Base-by-base conservation (phyloP, 1,284 basidiomycete genomes). In the Marasmius oreades region DNA sequence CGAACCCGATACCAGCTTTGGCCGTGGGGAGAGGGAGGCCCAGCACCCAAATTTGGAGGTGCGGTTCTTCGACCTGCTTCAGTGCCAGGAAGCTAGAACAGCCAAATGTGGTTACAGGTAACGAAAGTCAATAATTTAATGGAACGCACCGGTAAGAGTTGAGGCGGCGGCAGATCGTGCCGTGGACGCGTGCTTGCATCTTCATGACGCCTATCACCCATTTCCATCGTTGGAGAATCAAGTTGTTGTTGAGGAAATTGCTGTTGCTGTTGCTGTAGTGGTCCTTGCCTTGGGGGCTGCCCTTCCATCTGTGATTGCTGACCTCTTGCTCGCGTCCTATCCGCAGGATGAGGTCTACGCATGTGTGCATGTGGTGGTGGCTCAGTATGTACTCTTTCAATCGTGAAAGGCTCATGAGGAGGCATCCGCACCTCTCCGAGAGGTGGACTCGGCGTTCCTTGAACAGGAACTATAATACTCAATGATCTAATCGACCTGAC, bases 401-500 rank as follows among this genome's bases (percentile, higher is more conserved):
- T 24, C 8, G 28, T 3, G 39, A 20, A n/a, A 8, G 33, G 28
- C 28, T 33, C 26, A 18, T 26, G 8, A 50, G 18, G n/a, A 31
- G 28, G 28, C 28, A 31, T 31, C 10, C 10, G 28, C 10, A 31
- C 10, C 28, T 4, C 4, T 31, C 18, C 28, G 14, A 33, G 24
- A n/a, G 47, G 28, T n/a, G 47, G 24, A 33, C 47, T 50, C 8
- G 47, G 47, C 8, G 24, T 31, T 10, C 26, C n/a, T 14, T 50
- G 23, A 4, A 24, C 47, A 31, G 47, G 47, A 1, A 50, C 31
- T 11, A 50, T 31, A 12, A 50, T 50, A n/a, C 47, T 47, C 24
- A 62, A 55, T 7, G 56, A 56, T n/a, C 42, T 47, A 28, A 62
- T 58, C 11, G 56, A 56, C 20, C 42, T 53, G 5, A 62, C 37